phyloP scores from a whole-genome alignment of 371 early-diverging fungal genomes.

The Mortierella sp. region DNA sequence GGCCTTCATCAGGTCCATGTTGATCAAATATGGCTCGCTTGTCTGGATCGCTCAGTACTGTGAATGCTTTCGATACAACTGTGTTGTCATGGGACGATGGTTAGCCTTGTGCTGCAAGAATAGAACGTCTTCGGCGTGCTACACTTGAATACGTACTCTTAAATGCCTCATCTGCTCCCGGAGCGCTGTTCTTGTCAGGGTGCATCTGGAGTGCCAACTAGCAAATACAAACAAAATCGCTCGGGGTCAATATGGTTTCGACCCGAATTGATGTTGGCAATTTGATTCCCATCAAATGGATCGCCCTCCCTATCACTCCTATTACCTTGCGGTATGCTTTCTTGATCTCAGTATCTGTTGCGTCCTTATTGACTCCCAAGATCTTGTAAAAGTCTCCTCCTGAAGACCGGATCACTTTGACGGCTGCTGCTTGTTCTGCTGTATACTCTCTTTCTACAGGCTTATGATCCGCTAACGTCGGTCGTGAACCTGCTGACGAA shows the following conservation, averaged over 20 bases:
- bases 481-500: constrained; percentile 36
- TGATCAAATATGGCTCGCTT: constrained; percentile 90
- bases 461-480: constrained; percentile 36
- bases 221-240: too few species aligned
- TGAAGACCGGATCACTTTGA: constrained; percentile 76
- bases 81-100: too few species aligned
- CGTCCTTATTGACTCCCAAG: constrained; percentile 84
- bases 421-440: constrained; percentile 81
- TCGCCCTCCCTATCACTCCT: not conserved
- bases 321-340: constrained; percentile 95
- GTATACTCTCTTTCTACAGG: constrained; percentile 74
- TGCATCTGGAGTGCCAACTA: constrained; percentile 97
- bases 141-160: constrained; percentile 68
- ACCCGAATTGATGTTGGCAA: too few species aligned
- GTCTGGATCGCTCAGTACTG: constrained; percentile 85
- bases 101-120: too few species aligned
- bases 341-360: constrained; percentile 90
- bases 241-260: too few species aligned
- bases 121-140: too few species aligned
- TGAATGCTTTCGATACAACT: constrained; percentile 93
- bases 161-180: constrained; percentile 97
- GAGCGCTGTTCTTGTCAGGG: constrained; percentile 97
- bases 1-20: constrained; percentile 79
- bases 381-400: constrained; percentile 91
- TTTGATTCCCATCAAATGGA: not conserved